Evolutionary conservation across 345 rosid genomes (phyloP).

Genomic region (Raphanus raphanistrum): DNA sequence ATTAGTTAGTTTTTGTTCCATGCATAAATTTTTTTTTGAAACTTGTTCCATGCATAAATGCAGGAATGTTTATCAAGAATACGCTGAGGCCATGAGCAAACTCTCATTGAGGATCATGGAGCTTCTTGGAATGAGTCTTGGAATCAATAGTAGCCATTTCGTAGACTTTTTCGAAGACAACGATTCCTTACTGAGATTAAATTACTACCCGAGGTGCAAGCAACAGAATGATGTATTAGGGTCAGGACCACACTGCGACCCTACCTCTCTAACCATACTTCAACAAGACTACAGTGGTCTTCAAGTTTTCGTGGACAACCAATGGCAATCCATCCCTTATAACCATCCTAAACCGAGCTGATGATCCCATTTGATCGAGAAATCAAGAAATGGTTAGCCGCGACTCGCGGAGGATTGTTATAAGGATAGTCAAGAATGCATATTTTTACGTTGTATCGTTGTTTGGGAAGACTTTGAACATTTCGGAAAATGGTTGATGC

Average conservation of each 20-base stretch:
- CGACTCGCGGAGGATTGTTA: too few relatives aligned
- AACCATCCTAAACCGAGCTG: too few relatives aligned
- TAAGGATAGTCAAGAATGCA: too few relatives aligned
- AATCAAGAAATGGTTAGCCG: too few relatives aligned
- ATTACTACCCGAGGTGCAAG: conserved; percentile 8
- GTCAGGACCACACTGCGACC: conserved; percentile 15
- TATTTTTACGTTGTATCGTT: too few relatives aligned
- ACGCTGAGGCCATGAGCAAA: conserved; percentile 1
- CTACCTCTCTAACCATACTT: conserved; percentile 10
- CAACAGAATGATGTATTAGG: background rate
- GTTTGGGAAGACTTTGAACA: too few relatives aligned
- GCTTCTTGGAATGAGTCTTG: conserved; percentile 17
- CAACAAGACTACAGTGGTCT: conserved; percentile 1
- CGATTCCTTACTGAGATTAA: background rate
- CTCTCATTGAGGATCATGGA: conserved; percentile 16
- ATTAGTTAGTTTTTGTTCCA: background rate
- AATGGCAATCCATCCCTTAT: conserved; percentile 4
- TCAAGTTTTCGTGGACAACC: conserved; percentile 8
- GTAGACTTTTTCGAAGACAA: conserved; percentile 12
- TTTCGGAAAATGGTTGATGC: too few relatives aligned
- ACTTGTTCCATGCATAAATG: conserved; percentile 1
- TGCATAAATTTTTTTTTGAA: background rate
- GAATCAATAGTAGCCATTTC: background rate
- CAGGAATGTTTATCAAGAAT: conserved; percentile 6
- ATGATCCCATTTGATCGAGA: too few relatives aligned